phyloP scores from a whole-genome alignment of 179 eudicot genomes.

The Amaranthus tricolor region DNA sequence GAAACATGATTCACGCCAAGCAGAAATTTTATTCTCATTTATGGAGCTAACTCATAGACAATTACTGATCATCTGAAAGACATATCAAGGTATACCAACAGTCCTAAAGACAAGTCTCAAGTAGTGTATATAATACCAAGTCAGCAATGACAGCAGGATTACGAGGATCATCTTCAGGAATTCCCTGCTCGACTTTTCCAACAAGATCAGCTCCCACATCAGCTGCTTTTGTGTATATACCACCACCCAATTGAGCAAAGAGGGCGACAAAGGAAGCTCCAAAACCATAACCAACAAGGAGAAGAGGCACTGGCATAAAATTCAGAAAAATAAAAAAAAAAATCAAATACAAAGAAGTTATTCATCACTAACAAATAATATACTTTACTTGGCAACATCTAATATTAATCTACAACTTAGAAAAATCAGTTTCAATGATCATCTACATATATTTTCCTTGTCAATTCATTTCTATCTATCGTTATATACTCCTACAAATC shows the following conservation, averaged over 20 bases:
- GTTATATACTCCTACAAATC: too few relatives aligned
- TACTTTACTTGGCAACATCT: too few relatives aligned
- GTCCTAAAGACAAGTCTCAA: slow-evolving; percentile 8
- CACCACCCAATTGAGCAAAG: slow-evolving; percentile 99
- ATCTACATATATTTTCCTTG: too few relatives aligned
- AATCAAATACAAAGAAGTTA: slow-evolving; percentile 1
- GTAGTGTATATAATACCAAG: slow-evolving; percentile 51
- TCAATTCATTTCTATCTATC: too few relatives aligned
- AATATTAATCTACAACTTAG: too few relatives aligned
- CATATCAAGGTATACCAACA: not conserved
- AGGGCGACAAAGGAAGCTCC: slow-evolving; percentile 99
- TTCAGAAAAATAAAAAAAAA: not conserved
- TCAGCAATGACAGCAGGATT: slow-evolving; percentile 99
- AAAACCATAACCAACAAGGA: slow-evolving; percentile 98
- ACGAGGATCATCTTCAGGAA: slow-evolving; percentile 99
- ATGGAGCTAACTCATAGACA: not conserved
- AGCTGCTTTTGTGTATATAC: slow-evolving; percentile 98
- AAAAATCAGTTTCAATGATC: too few relatives aligned
- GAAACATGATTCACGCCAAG: not conserved
- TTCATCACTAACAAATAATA: too few relatives aligned
- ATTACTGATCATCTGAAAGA: not conserved
- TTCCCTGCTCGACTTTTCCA: slow-evolving; percentile 99
- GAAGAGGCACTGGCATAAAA: slow-evolving; percentile 80
- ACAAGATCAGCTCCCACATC: slow-evolving; percentile 99
- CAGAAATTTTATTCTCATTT: not conserved